phyloP scores from a whole-genome alignment of 2,329 filamentous ascomycete species.

The Stemphylium vesicarium region DNA sequence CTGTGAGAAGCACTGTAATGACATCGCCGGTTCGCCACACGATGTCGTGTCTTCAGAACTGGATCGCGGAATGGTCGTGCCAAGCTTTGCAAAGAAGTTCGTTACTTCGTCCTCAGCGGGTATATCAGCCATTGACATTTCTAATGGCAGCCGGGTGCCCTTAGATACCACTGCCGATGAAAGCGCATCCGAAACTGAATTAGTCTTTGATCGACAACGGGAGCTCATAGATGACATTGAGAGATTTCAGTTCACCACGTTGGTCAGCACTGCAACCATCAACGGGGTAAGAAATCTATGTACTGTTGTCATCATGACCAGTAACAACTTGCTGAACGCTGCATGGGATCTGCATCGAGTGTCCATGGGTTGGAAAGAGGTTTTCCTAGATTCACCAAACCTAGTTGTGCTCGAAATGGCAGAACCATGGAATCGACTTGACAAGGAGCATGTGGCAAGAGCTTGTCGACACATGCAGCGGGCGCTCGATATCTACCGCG shows the following conservation, averaged over 20 bases:
- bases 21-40: too few species aligned
- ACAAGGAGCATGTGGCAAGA: neutral
- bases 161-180: neutral
- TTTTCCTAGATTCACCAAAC: neutral
- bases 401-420: neutral
- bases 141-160: neutral
- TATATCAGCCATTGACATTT: too few species aligned
- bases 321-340: constrained; percentile 6
- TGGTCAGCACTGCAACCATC: neutral
- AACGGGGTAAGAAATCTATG: neutral
- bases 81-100: too few species aligned
- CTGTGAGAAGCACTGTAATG: too few species aligned
- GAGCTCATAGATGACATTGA: constrained; percentile 1
- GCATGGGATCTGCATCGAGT: constrained; percentile 4
- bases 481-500: neutral
- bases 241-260: neutral
- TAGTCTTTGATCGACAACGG: neutral
- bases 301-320: neutral
- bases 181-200: neutral
- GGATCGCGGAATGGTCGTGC: too few species aligned
- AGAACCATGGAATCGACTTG: neutral
- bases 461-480: neutral
- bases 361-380: neutral
- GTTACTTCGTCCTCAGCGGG: too few species aligned
- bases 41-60: too few species aligned